phyloP scores from a whole-genome alignment of 2,329 filamentous ascomycete species.

The Penicillium sp. region DNA sequence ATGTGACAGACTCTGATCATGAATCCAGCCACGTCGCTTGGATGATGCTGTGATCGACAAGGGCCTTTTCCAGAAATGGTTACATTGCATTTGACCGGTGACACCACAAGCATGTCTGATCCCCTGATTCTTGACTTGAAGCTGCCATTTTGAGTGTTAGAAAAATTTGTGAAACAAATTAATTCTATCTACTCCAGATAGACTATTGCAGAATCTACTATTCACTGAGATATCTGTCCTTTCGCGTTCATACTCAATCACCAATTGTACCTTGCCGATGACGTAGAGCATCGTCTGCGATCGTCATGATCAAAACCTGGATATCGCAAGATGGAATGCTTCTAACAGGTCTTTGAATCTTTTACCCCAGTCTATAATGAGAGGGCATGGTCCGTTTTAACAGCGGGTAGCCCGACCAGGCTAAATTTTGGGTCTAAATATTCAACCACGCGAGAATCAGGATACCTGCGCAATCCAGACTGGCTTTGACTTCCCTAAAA shows the following conservation, averaged over 20 bases:
- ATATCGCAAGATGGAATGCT: background rate
- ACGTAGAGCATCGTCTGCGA: background rate
- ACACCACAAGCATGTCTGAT: background rate
- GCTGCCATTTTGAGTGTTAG: background rate
- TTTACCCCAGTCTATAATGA: background rate
- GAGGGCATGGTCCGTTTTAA: background rate
- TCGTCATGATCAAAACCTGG: conserved; percentile 1
- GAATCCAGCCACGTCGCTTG: too few species aligned
- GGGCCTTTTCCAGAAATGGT: background rate
- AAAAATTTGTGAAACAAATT: background rate
- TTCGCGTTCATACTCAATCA: background rate
- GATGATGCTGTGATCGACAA: background rate
- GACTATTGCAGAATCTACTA: too few species aligned
- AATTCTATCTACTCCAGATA: background rate
- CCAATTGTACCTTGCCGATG: background rate
- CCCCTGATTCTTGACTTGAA: background rate
- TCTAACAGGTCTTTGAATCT: background rate
- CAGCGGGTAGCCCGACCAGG: background rate
- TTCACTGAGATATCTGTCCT: background rate
- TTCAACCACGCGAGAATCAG: background rate
- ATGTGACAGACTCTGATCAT: too few species aligned
- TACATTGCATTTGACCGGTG: background rate
- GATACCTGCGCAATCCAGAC: background rate
- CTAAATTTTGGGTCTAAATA: background rate
- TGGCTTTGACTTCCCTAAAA: background rate